Base-by-base conservation (phyloP, 169 alveolate genomes). In the Plasmodium adleri region DNA sequence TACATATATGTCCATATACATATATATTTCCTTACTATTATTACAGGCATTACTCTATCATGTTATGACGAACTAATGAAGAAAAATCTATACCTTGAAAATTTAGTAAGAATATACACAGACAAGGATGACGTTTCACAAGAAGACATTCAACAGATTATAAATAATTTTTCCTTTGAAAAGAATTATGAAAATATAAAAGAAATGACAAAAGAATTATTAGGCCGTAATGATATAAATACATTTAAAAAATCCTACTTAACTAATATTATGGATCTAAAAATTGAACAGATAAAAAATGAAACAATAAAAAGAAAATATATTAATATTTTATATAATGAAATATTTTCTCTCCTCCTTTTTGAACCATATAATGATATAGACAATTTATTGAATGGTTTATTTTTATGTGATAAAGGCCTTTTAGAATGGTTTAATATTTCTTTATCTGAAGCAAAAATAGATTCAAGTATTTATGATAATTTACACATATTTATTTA, bases 361-460 rank as follows among this genome's bases (percentile, higher is more conserved):
- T 71, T 47, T 86, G 92, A 87, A 1, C 56, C 64, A n/a, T 72
- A 86, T 54, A 45, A 47, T 43, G 56, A 86, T 62, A 20, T 72
- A 22, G 58, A 86, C 43, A 72, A 70, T 54, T 50, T 86, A 60
- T n/a, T 86, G 39, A 62, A 71, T 2, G 92, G 72, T 13, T 73
- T 86, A 6, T 86, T 86, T 45, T 52, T 86, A 2, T 60, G 17
- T 43, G 71, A 86, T 86, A 86, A 86, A 60, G 56, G 58, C 0
- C 50, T 86, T 20, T 64, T 86, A 47, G 49, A 59, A 60, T 86
- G 74, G 74, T 86, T 71, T 15, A 47, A 50, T 5, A 8, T 10
- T 13, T 59, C 78, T 6, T 17, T 78, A 1, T 64, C 70, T 8
- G 32, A 64, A 63, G 22, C 47, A 10, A 32, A 45, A 13, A 45